Evolutionary conservation across 768 basidiomycete genomes (phyloP).

Genomic region (Auriculariales sp.): DNA sequence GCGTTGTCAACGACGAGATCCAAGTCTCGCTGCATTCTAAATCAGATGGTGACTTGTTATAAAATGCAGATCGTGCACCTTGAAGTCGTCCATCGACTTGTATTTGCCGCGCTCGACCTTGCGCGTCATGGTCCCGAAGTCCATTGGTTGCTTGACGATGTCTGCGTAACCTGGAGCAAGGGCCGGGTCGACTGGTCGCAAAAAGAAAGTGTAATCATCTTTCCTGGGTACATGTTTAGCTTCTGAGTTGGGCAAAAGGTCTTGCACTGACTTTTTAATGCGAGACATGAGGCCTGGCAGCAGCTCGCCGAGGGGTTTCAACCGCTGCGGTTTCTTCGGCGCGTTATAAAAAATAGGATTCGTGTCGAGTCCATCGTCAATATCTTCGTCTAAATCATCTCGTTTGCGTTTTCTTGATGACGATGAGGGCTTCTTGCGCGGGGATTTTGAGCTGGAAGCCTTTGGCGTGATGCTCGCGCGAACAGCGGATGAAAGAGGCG

Average conservation of each 20-base stretch:
- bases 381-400: not conserved
- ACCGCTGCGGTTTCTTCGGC: slow-evolving; percentile 40
- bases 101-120: slow-evolving; percentile 72
- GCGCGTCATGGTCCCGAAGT: slow-evolving; percentile 70
- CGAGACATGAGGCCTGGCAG: slow-evolving; percentile 48
- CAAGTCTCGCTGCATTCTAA: slow-evolving; percentile 39
- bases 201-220: slow-evolving; percentile 77
- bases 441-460: not conserved
- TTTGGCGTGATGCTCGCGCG: not conserved
- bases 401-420: not conserved
- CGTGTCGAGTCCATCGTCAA: no score
- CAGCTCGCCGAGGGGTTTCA: slow-evolving; percentile 71
- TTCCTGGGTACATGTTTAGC: slow-evolving; percentile 32
- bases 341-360: no score
- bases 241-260: not conserved
- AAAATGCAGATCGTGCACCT: slow-evolving; percentile 27
- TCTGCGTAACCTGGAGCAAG: slow-evolving; percentile 50
- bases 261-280: slow-evolving; percentile 50
- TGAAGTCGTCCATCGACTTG: slow-evolving; percentile 65
- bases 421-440: no score
- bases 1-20: slow-evolving; percentile 60
- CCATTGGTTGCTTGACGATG: slow-evolving; percentile 79
- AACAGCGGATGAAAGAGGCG: not conserved
- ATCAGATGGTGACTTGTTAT: not conserved
- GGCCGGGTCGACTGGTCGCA: slow-evolving; percentile 45